A percentile compares a stretch with the other conserved stretches of the same genome.
Evolutionary conservation across 495 filamentous ascomycete species (phyloP).

Genomic region (Massariosphaeria phaeospora): DNA sequence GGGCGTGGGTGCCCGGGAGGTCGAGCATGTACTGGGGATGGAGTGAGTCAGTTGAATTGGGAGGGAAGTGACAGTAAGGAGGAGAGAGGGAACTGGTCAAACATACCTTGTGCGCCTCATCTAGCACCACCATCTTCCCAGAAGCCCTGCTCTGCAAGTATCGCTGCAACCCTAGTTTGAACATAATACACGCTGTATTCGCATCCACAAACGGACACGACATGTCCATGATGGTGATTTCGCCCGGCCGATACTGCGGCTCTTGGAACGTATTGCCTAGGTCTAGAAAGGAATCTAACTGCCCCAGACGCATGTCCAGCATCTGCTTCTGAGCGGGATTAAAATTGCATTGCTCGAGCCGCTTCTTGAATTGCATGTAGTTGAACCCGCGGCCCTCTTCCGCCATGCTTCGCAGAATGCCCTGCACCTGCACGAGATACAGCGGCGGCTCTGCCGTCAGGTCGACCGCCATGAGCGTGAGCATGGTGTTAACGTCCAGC

Average conservation of each 20-base stretch:
- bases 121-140: conserved; percentile 54
- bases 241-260: conserved; percentile 42
- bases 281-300: conserved; percentile 51
- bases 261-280: conserved; percentile 35
- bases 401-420: conserved; percentile 16
- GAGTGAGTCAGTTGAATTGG: neutral
- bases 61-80: neutral
- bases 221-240: conserved; percentile 68
- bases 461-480: conserved; percentile 20
- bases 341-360: conserved; percentile 55
- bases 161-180: conserved; percentile 53
- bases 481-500: conserved; percentile 18
- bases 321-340: conserved; percentile 61
- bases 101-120: conserved; percentile 56
- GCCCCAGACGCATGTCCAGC: conserved; percentile 43
- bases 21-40: conserved; percentile 50
- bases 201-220: conserved; percentile 66
- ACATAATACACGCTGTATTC: conserved; percentile 61
- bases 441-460: conserved; percentile 2
- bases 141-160: conserved; percentile 10
- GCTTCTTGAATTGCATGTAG: conserved; percentile 47
- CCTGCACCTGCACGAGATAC: conserved; percentile 15
- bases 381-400: conserved; percentile 8
- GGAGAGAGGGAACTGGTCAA: neutral
- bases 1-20: conserved; percentile 43